Conservation (phyloP, 257 asterid species). For the Solanum virginianum region DNA sequence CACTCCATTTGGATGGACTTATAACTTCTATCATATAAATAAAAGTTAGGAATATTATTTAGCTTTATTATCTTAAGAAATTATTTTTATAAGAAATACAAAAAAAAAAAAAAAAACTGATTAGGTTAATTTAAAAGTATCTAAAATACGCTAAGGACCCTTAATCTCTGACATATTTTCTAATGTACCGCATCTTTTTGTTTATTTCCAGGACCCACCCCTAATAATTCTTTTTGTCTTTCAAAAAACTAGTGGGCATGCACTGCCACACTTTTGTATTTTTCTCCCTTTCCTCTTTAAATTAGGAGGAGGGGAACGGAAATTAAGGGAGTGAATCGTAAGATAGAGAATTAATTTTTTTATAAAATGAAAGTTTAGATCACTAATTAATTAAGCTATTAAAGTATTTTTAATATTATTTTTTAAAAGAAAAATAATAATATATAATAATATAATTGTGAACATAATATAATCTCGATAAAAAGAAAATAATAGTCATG, state of each 20-base stretch:
- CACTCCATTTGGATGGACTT: rapidly evolving
- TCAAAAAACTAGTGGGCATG: neutral
- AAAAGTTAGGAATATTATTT: neutral
- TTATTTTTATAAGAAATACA: neutral
- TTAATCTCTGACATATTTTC: neutral
- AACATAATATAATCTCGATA: neutral
- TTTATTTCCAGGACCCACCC: neutral
- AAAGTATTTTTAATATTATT: too few relatives aligned
- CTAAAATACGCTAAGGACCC: neutral
- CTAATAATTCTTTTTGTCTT: neutral
- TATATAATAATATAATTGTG: neutral
- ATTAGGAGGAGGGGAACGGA: too few relatives aligned
- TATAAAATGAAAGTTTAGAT: too few relatives aligned
- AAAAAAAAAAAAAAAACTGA: too few relatives aligned
- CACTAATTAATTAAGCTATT: too few relatives aligned
- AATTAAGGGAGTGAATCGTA: too few relatives aligned
- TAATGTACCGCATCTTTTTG: neutral
- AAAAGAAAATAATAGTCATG: neutral
- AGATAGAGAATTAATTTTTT: too few relatives aligned
- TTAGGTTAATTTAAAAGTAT: neutral
- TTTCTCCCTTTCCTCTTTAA: neutral
- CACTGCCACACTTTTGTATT: neutral
- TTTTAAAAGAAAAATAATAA: neutral
- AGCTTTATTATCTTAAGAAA: too few relatives aligned
- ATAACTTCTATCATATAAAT: neutral